Evolutionary conservation across 495 filamentous ascomycete species (phyloP), one percentile per base, ranked within the genome.

Genomic region (Cetradonia linearis): DNA sequence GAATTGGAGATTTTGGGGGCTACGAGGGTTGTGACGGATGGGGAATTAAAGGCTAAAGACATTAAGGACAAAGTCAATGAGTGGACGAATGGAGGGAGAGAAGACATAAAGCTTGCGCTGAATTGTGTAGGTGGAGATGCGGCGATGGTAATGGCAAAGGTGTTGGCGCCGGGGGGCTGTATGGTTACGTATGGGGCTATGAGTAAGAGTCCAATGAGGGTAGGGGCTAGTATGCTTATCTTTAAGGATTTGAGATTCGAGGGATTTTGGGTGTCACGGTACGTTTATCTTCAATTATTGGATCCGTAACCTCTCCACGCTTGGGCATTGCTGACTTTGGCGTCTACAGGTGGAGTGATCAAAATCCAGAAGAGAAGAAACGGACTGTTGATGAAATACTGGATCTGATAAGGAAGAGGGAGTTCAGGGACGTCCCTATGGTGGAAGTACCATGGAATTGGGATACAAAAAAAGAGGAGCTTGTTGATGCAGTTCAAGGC

Each of bases 161-260:
- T 76, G 1, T 74, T 98, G 30, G 76, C 77, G 2, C 72, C 77
- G 0, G 79, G 81, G 20, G 89, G 81, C 2, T 82, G 86, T 50
- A 76, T 96, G 73, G 89, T 97, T 34, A 96, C 92, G 31, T 98
- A 98, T 67, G 93, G 93, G 33, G 94, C 88, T 23, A 98, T 98
- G 93, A 82, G 85, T 42, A 84, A 87, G 65, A 83, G 92, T 74
- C 89, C 90, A 1, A 78, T 96, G 18, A 77, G 76, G 28, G 72
- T 96, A 62, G 88, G 89, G 0, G 86, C 88, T 5, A 83, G 84
- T 0, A 73, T 91, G 66, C 73, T 95, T 61, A 97, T 98, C 60
- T 98, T 98, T 72, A 91, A 91, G 71, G 81, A 95, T 65, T 71
- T 97, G 30, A 73, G 79, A 48, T 92, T 95, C 62, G 81, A 88